A percentile compares a stretch with the other conserved stretches of the same genome.
These are phyloP conservation scores for Periconia digitata DNA, from an alignment of 2,329 filamentous ascomycete genomes.

Conservation along the genomic window DNA sequence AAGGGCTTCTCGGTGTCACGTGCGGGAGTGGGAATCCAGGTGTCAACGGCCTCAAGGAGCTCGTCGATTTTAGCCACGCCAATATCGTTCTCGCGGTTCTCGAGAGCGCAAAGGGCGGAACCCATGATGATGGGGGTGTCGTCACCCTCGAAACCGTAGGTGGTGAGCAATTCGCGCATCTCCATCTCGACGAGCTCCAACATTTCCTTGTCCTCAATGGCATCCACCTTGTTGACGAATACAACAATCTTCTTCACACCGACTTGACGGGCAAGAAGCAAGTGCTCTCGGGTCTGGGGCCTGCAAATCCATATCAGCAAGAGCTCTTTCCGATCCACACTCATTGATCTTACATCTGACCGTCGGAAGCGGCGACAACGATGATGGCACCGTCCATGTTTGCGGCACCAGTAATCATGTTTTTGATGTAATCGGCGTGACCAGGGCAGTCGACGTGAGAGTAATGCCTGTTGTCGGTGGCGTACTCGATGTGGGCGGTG, in stretches of 20 bases:
- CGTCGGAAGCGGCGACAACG: conserved; percentile 95
- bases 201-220: conserved; percentile 97
- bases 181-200: conserved; percentile 99
- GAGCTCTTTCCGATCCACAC: not conserved
- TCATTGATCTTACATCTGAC: conserved; percentile 76
- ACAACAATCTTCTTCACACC: conserved; percentile 98
- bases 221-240: conserved; percentile 99
- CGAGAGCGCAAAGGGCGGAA: conserved; percentile 91
- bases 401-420: conserved; percentile 99
- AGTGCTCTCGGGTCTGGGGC: conserved; percentile 97
- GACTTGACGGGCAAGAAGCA: conserved; percentile 96
- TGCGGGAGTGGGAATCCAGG: conserved; percentile 93
- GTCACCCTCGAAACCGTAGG: conserved; percentile 97
- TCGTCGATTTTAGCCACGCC: conserved; percentile 87
- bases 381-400: conserved; percentile 99
- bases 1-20: conserved; percentile 98
- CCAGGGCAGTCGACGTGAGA: conserved; percentile 99
- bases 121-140: conserved; percentile 97
- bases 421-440: conserved; percentile 99
- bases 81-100: conserved; percentile 84
- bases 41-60: conserved; percentile 85
- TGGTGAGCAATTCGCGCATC: conserved; percentile 93
- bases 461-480: conserved; percentile 92
- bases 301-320: conserved; percentile 36
- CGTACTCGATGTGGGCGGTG: conserved; percentile 97